These are phyloP conservation scores for Warburgia ugandensis DNA, from an alignment of 164 flowering plant genomes.

Conservation along the genomic window DNA sequence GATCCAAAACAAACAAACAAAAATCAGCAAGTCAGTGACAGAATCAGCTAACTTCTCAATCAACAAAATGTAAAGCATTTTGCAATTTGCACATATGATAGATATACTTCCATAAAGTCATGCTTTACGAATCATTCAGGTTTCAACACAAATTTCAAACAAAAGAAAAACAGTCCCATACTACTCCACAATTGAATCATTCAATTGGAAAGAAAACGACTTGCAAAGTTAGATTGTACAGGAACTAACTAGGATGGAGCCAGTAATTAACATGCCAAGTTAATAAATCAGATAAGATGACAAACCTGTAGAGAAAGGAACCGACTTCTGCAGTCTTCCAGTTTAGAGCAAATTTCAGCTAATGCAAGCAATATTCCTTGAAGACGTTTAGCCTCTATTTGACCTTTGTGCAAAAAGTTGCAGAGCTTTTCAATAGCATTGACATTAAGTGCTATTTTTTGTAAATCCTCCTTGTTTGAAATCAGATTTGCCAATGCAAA, in stretches of 20 bases:
- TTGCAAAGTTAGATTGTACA: background rate
- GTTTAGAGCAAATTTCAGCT: constrained; percentile 72
- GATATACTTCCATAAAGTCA: too few relatives aligned
- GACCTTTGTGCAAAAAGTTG: constrained; percentile 32
- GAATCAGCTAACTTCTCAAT: too few relatives aligned
- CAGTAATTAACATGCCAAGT: constrained; percentile 4
- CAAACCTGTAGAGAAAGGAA: constrained; percentile 62
- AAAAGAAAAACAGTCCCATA: too few relatives aligned
- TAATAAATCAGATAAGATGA: constrained; percentile 2
- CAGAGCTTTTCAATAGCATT: constrained; percentile 60
- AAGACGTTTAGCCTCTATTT: constrained; percentile 38
- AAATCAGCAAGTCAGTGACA: too few relatives aligned
- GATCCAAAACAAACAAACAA: too few relatives aligned
- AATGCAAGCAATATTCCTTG: constrained; percentile 67
- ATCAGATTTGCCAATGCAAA: constrained; percentile 64
- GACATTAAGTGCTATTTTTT: constrained; percentile 64
- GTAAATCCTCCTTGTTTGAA: constrained; percentile 59
- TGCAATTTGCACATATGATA: too few relatives aligned
- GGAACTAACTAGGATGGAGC: background rate
- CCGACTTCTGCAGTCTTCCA: constrained; percentile 72
- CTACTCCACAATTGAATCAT: constrained; percentile 1
- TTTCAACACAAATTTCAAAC: too few relatives aligned
- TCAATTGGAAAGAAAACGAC: constrained; percentile 1
- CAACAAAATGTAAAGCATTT: too few relatives aligned
- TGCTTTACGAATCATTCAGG: too few relatives aligned